A percentile compares a stretch with the other conserved stretches of the same genome.
phyloP scores from a whole-genome alignment of 768 basidiomycete genomes.

The Rhodocollybia butyracea region DNA sequence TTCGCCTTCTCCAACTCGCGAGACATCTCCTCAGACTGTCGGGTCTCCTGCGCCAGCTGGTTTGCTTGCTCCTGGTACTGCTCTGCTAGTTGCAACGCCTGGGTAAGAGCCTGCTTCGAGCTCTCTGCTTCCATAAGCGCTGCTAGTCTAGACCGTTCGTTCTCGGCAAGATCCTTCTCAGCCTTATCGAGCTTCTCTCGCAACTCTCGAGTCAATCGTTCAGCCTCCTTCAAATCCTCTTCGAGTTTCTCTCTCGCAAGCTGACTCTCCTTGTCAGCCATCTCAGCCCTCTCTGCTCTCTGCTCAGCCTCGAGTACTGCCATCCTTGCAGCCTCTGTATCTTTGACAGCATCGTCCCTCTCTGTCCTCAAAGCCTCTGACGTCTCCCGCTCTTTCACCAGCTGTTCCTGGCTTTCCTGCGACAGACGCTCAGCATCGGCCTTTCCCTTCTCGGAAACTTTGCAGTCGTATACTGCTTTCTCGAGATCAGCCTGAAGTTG shows the following conservation, averaged over 20 bases:
- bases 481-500: constrained; percentile 1
- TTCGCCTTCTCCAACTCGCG: neutral
- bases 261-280: neutral
- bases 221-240: neutral
- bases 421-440: constrained; percentile 1
- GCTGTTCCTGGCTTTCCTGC: neutral
- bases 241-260: neutral
- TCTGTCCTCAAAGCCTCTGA: neutral
- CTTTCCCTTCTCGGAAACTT: constrained; percentile 4
- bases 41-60: constrained; percentile 2
- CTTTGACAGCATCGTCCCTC: neutral
- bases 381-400: constrained; percentile 1
- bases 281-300: neutral
- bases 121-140: neutral
- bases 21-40: neutral
- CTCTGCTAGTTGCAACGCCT: neutral
- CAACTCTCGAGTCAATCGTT: neutral
- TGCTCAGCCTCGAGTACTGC: neutral
- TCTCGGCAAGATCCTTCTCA: neutral
- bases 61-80: neutral
- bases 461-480: constrained; percentile 3
- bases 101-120: neutral
- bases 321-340: neutral
- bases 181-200: neutral
- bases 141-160: neutral